Evolutionary conservation across 495 filamentous ascomycete species (phyloP).

Genomic region (Aspergillus heteromorphus): DNA sequence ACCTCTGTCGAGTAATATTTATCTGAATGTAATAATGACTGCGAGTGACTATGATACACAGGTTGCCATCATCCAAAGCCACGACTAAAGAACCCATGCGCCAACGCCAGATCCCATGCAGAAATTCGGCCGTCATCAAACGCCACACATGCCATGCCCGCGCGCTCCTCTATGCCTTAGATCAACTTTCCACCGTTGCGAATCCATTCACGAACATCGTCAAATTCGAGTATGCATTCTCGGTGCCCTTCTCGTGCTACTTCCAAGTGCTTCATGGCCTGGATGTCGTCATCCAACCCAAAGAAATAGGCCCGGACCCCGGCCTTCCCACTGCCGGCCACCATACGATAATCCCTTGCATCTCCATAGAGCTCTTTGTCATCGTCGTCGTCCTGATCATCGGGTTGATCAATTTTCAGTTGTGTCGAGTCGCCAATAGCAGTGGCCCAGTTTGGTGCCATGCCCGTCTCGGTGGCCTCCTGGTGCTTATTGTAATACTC

Average conservation of each 20-base stretch:
- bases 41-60: background rate
- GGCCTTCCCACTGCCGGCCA: slow-evolving; percentile 27
- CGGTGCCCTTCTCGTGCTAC: slow-evolving; percentile 59
- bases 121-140: background rate
- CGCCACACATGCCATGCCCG: background rate
- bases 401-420: slow-evolving; percentile 22
- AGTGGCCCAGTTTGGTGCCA: slow-evolving; percentile 53
- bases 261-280: slow-evolving; percentile 59
- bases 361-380: slow-evolving; percentile 11
- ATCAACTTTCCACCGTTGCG: slow-evolving; percentile 33
- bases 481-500: slow-evolving; percentile 63
- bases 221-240: slow-evolving; percentile 54
- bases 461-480: slow-evolving; percentile 41
- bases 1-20: background rate
- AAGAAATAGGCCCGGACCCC: slow-evolving; percentile 55
- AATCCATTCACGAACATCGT: slow-evolving; percentile 49
- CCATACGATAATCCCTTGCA: slow-evolving; percentile 23
- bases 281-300: slow-evolving; percentile 58
- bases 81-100: background rate
- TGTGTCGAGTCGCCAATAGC: slow-evolving; percentile 44
- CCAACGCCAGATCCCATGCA: slow-evolving; percentile 12
- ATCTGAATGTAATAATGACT: background rate
- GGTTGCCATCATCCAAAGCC: background rate
- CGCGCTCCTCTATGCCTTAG: slow-evolving; percentile 6
- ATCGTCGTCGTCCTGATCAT: slow-evolving; percentile 16